Percentiles rank a stretch among this genome's conserved stretches.
Evolutionary conservation across 805 yeast genomes (phyloP).

Genomic region (Ogataea methylovora): DNA sequence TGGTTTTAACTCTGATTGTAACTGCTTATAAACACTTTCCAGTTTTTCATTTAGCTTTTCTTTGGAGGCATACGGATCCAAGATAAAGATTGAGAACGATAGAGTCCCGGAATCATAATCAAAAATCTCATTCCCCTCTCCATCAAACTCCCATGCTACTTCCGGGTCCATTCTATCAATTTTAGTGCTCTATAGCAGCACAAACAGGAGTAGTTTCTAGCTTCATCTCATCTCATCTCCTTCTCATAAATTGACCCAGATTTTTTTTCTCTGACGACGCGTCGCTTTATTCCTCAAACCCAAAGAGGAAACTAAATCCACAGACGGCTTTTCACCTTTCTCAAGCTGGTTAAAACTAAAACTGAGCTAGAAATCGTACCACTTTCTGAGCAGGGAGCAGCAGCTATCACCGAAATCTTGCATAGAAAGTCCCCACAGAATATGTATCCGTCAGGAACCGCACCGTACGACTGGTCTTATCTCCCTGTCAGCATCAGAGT

Average conservation of each 20-base stretch:
- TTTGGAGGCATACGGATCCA: slow-evolving; percentile 21
- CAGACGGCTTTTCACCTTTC: too few relatives aligned
- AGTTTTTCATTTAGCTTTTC: slow-evolving; percentile 12
- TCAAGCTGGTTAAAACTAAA: too few relatives aligned
- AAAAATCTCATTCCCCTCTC: slow-evolving; percentile 7
- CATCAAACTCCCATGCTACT: slow-evolving; percentile 3
- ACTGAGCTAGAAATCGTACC: too few relatives aligned
- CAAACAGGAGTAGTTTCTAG: not conserved
- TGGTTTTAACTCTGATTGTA: slow-evolving; percentile 20
- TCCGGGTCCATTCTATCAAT: slow-evolving; percentile 5
- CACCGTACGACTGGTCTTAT: slow-evolving; percentile 2
- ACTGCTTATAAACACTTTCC: slow-evolving; percentile 9
- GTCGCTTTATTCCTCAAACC: too few relatives aligned
- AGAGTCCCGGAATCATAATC: slow-evolving; percentile 6
- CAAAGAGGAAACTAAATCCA: too few relatives aligned
- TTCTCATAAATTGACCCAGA: too few relatives aligned
- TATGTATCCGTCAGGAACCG: too few relatives aligned
- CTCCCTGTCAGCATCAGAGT: slow-evolving; percentile 10
- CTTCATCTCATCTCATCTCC: too few relatives aligned
- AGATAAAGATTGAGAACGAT: slow-evolving; percentile 20
- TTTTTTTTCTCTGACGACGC: too few relatives aligned
- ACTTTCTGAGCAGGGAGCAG: not conserved
- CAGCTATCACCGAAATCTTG: too few relatives aligned
- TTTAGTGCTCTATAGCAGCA: not conserved
- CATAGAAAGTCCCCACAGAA: too few relatives aligned